A percentile compares a stretch with the other conserved stretches of the same genome.
These are phyloP conservation scores for Halenospora varia DNA, from an alignment of 495 filamentous ascomycete genomes.

Conservation along the genomic window DNA sequence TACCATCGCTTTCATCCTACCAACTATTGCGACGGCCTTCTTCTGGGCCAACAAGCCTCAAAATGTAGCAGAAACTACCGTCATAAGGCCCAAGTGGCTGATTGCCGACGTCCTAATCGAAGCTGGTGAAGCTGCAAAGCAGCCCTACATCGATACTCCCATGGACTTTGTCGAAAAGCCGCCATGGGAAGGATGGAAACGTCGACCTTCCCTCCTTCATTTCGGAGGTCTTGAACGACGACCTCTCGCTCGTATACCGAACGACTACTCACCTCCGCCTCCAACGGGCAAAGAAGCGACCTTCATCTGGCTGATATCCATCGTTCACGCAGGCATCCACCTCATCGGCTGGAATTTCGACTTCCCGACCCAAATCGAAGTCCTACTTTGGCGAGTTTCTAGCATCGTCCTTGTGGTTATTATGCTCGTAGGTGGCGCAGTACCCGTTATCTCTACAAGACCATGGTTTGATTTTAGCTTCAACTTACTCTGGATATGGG, in stretches of 20 bases:
- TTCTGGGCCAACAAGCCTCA: constrained; percentile 38
- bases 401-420: constrained; percentile 18
- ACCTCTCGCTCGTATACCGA: constrained; percentile 25
- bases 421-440: constrained; percentile 10
- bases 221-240: not conserved
- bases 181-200: not conserved
- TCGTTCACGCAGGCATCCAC: constrained; percentile 18
- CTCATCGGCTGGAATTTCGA: constrained; percentile 23
- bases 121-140: not conserved
- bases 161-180: not conserved
- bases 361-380: constrained; percentile 20
- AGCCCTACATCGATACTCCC: not conserved
- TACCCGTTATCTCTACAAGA: not conserved
- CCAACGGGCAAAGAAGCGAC: constrained; percentile 18
- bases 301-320: constrained; percentile 21
- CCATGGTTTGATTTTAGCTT: not conserved
- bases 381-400: constrained; percentile 1
- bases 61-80: constrained; percentile 14
- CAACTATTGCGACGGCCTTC: constrained; percentile 29
- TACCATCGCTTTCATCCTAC: constrained; percentile 25
- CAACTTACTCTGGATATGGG: constrained; percentile 20
- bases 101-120: not conserved
- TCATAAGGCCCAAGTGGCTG: not conserved
- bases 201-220: not conserved
- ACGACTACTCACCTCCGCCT: constrained; percentile 26